Base-by-base conservation (phyloP, 1,284 basidiomycete species). In the Sphagnurus paluster region DNA sequence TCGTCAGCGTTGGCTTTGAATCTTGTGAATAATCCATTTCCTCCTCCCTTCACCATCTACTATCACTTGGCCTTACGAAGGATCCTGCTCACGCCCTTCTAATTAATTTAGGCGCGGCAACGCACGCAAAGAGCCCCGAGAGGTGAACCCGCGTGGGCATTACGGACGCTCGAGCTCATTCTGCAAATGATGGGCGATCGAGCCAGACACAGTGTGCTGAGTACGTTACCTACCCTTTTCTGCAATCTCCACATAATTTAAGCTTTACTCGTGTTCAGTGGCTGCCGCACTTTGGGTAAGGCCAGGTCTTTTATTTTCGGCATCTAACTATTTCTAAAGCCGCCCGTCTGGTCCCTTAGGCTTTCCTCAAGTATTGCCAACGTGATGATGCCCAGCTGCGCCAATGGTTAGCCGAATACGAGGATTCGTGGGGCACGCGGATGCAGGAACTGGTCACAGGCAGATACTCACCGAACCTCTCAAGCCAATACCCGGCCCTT, bases 221-320 rank as follows among this genome's bases (percentile, higher is more conserved):
- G 87, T 90, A 62, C 64, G 87, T 77, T 38, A 30, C n/a, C n/a
- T n/a, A n/a, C n/a, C 33, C 37, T 33, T 34, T 26, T 41, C 44
- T 20, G 30, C n/a, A n/a, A n/a, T n/a, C 42, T 44, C 33, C 52
- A 43, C 39, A 39, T 47, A 20, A 52, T 42, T 17, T 43, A 52
- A 47, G 46, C 11, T 46, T 48, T 49, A 46, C 54, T 37, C 53
- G 35, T 25, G 42, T 53, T 36, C 56, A 87, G 84, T 85, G 69
- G 82, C 76, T 44, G 69, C 77, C 46, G 76, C 77, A 34, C 66
- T 87, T 37, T 83, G 80, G 79, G 84, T 86, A 67, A 61, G 76
- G 57, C 17, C 24, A 37, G 5, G 43, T 40, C 9, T 42, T 24
- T 28, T 39, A 43, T 37, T 14, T 19, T 32, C 5, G 6, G 19